Evolutionary conservation across 2,329 filamentous ascomycete genomes (phyloP), one percentile per base, ranked within the genome.

Genomic region (Microcera coccophila): DNA sequence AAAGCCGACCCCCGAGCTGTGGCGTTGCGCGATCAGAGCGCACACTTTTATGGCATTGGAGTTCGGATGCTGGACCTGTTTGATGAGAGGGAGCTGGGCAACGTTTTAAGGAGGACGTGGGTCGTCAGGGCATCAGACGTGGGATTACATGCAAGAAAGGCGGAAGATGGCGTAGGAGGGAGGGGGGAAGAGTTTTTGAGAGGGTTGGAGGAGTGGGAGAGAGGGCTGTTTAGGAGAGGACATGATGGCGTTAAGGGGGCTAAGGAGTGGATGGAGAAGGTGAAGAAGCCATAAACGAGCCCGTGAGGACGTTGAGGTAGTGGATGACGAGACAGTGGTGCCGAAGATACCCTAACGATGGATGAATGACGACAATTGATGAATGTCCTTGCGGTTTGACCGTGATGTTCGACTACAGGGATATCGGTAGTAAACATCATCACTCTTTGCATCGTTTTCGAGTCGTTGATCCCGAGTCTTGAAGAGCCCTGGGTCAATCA

Each of bases 1-100:
- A 93, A 91, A 61, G 93, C 93, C 22, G 90, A 96, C 61, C 85
- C 93, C 0, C 83, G 85, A 41, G 85, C 86, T 10, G 88, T 98
- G 2, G 84, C 95, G 42, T 66, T 98, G 32, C 81, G 91, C 38
- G 82, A 87, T 42, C 81, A 93, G 63, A 87, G 87, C 47, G 82
- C 85, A 26, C 86, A 95, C 65, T 95, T 95, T 58, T 97, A 95
- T 69, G 83, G 81, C 18, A 76, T 97, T 4, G 89, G 87, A 3
- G 84, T 87, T 34, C 79, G 88, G 39, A 90, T 96, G 66, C 73
- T 97, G 48, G 90, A 96, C 45, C 68, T 98, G 1, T 95, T 95
- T 49, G 90, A 96, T 44, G 90, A 95, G 64, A 63, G 64, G 34
- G 79, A 81, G 46, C 82, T 96, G 42, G 87, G 89, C 42, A 78